phyloP scores from a whole-genome alignment of 1,139 yeast genomes.

The Debaryomyces sp. region DNA sequence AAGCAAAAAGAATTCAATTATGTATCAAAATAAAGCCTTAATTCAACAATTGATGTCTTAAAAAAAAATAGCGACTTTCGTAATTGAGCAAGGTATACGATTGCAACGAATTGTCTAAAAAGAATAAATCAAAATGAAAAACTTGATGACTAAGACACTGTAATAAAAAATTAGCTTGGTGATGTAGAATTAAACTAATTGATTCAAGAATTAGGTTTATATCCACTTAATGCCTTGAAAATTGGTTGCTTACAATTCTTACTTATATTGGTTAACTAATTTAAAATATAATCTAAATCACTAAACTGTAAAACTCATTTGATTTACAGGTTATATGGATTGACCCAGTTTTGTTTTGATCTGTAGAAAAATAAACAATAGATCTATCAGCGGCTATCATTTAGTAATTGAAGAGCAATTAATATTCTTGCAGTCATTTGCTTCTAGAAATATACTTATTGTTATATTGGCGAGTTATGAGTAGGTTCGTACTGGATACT shows the following conservation, averaged over 20 bases:
- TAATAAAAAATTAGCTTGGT: background rate
- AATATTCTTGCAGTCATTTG: background rate
- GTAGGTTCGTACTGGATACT: constrained; percentile 22
- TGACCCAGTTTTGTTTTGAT: background rate
- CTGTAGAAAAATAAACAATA: background rate
- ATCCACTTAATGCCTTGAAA: background rate
- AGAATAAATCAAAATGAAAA: constrained; percentile 1
- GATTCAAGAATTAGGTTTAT: constrained; percentile 1
- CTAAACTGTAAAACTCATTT: background rate
- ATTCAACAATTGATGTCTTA: background rate
- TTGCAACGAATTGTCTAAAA: background rate
- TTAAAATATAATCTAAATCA: background rate
- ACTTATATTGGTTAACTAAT: background rate
- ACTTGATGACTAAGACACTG: background rate
- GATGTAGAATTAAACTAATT: background rate
- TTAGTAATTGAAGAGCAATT: background rate
- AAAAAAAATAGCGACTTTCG: background rate
- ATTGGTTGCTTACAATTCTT: background rate
- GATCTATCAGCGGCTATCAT: constrained; percentile 2
- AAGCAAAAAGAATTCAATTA: background rate
- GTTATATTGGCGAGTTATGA: constrained; percentile 2
- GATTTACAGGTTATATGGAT: background rate
- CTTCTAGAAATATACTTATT: background rate
- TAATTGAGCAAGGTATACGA: background rate
- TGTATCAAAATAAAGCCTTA: background rate